Percentiles rank a stretch among this genome's conserved stretches.
phyloP scores from a whole-genome alignment of 1,284 basidiomycete genomes.

The Ustilago xerochloae region DNA sequence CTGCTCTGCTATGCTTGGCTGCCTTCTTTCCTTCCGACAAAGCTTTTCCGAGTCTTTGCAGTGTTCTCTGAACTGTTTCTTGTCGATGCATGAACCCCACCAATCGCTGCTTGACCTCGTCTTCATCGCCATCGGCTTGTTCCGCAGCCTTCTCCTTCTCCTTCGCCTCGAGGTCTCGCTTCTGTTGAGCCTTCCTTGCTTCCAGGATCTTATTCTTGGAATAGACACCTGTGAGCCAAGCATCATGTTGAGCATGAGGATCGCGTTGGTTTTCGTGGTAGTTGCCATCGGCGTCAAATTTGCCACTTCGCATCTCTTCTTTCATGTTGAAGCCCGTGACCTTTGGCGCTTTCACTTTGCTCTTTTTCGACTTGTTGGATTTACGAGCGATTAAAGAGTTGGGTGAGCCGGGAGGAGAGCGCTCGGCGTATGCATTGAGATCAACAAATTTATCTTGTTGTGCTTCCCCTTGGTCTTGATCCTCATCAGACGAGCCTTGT shows the following conservation, averaged over 20 bases:
- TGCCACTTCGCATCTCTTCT: slow-evolving; percentile 95
- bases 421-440: slow-evolving; percentile 53
- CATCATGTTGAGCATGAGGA: slow-evolving; percentile 89
- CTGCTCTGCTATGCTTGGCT: slow-evolving; percentile 72
- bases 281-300: slow-evolving; percentile 89
- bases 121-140: slow-evolving; percentile 76
- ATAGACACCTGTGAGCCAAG: slow-evolving; percentile 91
- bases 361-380: slow-evolving; percentile 7
- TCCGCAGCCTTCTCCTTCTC: slow-evolving; percentile 74
- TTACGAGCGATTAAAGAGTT: slow-evolving; percentile 14
- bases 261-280: slow-evolving; percentile 85
- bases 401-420: slow-evolving; percentile 52
- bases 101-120: slow-evolving; percentile 68
- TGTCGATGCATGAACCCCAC: slow-evolving; percentile 82
- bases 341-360: slow-evolving; percentile 77
- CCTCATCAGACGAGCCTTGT: slow-evolving; percentile 22
- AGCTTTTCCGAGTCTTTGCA: slow-evolving; percentile 81
- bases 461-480: slow-evolving; percentile 38
- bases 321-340: slow-evolving; percentile 98
- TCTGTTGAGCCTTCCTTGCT: slow-evolving; percentile 74
- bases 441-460: slow-evolving; percentile 32
- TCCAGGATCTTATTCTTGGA: slow-evolving; percentile 83
- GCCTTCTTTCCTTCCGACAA: slow-evolving; percentile 69
- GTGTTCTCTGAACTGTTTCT: slow-evolving; percentile 87
- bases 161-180: slow-evolving; percentile 72